These are phyloP conservation scores for Vigna angularis DNA, from an alignment of 306 rosid genomes.

Conservation along the genomic window DNA sequence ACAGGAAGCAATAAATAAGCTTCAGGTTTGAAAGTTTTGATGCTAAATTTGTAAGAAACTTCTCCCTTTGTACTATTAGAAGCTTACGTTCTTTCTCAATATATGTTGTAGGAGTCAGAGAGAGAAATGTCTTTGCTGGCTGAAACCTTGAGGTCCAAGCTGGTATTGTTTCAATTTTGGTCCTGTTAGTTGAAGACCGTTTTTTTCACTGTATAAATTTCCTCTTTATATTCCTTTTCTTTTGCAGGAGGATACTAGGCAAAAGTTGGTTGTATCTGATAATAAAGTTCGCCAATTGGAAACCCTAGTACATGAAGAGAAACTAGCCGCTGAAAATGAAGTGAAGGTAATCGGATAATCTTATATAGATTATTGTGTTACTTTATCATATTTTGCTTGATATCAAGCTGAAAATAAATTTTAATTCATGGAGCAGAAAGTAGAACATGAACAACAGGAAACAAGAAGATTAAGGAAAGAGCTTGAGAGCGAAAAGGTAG, in stretches of 20 bases:
- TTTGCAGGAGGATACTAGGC: conserved; percentile 86
- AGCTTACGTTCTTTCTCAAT: conserved; percentile 38
- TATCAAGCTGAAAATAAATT: conserved; percentile 39
- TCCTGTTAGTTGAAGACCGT: conserved; percentile 28
- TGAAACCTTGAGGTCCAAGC: conserved; percentile 85
- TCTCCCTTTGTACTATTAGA: conserved; percentile 22
- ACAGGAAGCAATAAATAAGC: conserved; percentile 81
- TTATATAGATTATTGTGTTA: conserved; percentile 9
- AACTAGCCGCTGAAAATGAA: conserved; percentile 63
- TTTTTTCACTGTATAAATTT: neutral
- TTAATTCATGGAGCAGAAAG: conserved; percentile 66
- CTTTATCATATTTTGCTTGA: conserved; percentile 38
- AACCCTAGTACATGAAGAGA: conserved; percentile 73
- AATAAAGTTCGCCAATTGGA: conserved; percentile 89
- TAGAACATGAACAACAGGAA: conserved; percentile 81
- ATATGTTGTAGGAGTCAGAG: conserved; percentile 74
- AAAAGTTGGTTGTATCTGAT: conserved; percentile 82
- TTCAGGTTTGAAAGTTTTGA: conserved; percentile 63
- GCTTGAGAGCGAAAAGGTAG: conserved; percentile 97
- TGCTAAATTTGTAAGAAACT: conserved; percentile 32
- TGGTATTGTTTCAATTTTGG: conserved; percentile 62
- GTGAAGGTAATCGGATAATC: conserved; percentile 58
- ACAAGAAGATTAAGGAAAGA: conserved; percentile 65
- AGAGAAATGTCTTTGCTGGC: conserved; percentile 70
- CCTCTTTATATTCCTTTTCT: conserved; percentile 44